phyloP scores from a whole-genome alignment of 305 asterid genomes.

The Fraxinus floribunda region DNA sequence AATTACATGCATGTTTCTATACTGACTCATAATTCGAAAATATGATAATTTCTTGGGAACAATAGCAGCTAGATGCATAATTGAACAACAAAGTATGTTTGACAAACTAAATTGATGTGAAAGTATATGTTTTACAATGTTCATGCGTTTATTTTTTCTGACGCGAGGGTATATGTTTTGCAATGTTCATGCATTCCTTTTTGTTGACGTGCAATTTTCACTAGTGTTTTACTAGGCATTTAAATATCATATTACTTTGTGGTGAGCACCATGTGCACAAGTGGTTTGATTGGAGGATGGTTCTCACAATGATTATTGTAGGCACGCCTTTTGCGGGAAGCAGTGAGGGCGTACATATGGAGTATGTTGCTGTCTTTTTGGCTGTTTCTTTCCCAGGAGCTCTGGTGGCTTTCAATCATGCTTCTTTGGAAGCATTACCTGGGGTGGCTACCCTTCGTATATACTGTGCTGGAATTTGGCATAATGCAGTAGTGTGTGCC shows the following conservation, averaged over 20 bases:
- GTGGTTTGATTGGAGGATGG: slow-evolving; percentile 23
- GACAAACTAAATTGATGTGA: background rate
- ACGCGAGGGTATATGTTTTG: background rate
- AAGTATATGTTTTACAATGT: slow-evolving; percentile 1
- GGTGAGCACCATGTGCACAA: background rate
- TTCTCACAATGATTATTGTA: slow-evolving; percentile 35
- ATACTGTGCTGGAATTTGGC: slow-evolving; percentile 96
- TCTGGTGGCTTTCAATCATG: slow-evolving; percentile 75
- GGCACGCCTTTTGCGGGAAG: slow-evolving; percentile 43
- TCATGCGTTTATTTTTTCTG: background rate
- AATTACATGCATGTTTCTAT: background rate
- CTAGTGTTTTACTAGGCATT: background rate
- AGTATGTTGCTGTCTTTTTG: slow-evolving; percentile 74
- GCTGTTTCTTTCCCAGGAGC: slow-evolving; percentile 92
- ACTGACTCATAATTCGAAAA: background rate
- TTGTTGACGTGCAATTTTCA: background rate
- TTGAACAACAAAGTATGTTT: background rate
- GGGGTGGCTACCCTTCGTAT: slow-evolving; percentile 69
- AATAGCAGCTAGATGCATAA: slow-evolving; percentile 7
- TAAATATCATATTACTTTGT: background rate
- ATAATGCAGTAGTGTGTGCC: slow-evolving; percentile 73
- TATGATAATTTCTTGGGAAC: background rate
- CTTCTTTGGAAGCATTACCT: slow-evolving; percentile 57
- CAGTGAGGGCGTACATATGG: slow-evolving; percentile 86
- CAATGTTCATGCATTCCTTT: background rate